Conservation (phyloP, 169 alveolate species). For the Plasmodium adleri region DNA sequence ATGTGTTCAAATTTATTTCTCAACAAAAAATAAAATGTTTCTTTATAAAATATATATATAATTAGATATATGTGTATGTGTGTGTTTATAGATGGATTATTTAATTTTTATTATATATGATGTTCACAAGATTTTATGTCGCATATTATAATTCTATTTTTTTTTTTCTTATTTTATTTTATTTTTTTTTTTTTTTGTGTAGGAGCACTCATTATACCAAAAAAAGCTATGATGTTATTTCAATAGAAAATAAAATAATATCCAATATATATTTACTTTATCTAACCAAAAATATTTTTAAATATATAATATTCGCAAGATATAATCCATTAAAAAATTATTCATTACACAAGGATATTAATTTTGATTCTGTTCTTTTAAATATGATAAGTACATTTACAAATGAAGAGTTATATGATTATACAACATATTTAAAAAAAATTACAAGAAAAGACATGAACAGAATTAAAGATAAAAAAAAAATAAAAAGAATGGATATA, state of each 20-base stretch:
- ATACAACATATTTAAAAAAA: slow-evolving; percentile 25
- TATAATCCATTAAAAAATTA: slow-evolving; percentile 56
- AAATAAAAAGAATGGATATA: slow-evolving; percentile 58
- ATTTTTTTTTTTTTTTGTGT: background rate
- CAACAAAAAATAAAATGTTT: background rate
- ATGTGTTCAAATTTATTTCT: background rate
- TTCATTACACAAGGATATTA: slow-evolving; percentile 18
- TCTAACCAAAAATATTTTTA: slow-evolving; percentile 28
- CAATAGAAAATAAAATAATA: slow-evolving; percentile 56
- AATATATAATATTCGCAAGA: slow-evolving; percentile 52
- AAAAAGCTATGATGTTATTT: slow-evolving; percentile 33
- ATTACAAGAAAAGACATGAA: slow-evolving; percentile 38
- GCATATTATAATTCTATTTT: no score
- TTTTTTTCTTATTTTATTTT: background rate
- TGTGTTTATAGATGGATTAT: background rate
- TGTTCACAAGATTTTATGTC: background rate
- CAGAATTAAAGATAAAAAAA: slow-evolving; percentile 12
- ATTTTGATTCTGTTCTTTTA: slow-evolving; percentile 55
- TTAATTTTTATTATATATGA: background rate
- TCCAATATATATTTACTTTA: slow-evolving; percentile 57
- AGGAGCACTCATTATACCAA: slow-evolving; percentile 32
- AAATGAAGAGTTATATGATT: slow-evolving; percentile 25
- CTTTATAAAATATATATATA: background rate
- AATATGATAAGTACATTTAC: slow-evolving; percentile 60
- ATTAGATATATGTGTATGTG: background rate